Evolutionary conservation across 2,329 filamentous ascomycete species (phyloP), one percentile per base, ranked within the genome.

Genomic region (Aspergillus aculeatinus): DNA sequence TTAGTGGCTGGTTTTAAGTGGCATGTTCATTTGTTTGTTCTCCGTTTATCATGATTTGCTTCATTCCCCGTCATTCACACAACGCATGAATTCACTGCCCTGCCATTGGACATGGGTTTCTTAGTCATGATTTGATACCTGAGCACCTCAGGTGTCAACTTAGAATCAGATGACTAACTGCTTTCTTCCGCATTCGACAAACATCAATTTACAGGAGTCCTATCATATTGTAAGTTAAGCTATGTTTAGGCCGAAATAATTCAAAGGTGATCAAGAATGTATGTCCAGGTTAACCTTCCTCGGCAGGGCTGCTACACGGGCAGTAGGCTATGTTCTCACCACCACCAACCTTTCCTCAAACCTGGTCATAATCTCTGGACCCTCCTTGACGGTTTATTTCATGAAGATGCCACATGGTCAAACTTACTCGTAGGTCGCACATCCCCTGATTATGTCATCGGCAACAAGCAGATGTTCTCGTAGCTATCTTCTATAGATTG

Each of bases 381-480:
- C 12, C 33, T 7, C 33, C 16, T 44, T 19, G 39, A 44, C 12
- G 39, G 16, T 19, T 14, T 21, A 39, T n/a, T 51, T 19, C 3
- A 29, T 35, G 50, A 35, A 16, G 42, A 25, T 55, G 52, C 42
- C 42, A 55, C 48, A 47, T 57, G 10, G n/a, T 14, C 19, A 44
- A 44, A 44, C 39, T 44, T 35, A 35, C 33, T 35, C 4, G 11
- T 16, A 35, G 9, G 29, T 42, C 39, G 39, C 48, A 33, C 25
- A 53, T 35, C 42, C 42, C 49, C 56, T 58, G 29, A 55, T 55
- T 55, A 55, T 55, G 49, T 58, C 48, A 48, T 25, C 39, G 10
- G 16, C 14, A 19, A 52, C 9, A 9, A 29, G n/a, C 25, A 29
- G 42, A 16, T 4, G 35, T 9, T n/a, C 39, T 44, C 14, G 33